Conservation (phyloP, 345 rosid species). For the Melastoma malabathricum region DNA sequence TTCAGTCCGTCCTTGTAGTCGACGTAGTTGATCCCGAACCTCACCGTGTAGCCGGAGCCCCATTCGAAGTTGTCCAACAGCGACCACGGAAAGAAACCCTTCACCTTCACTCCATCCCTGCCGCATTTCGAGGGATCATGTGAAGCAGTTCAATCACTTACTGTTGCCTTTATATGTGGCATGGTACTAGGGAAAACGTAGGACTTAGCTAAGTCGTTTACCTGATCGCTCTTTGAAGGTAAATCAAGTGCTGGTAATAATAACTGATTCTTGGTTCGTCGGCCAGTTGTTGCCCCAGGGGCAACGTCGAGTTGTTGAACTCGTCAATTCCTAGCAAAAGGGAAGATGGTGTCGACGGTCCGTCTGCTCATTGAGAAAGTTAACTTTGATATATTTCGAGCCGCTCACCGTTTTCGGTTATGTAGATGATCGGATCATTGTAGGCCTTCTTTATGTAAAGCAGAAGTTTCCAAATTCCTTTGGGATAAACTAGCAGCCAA, state of each 20-base stretch:
- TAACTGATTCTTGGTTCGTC: conserved; percentile 23
- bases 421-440: conserved; percentile 22
- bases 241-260: conserved; percentile 17
- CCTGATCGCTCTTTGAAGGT: conserved; percentile 19
- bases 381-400: neutral
- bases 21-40: conserved; percentile 30
- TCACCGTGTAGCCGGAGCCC: conserved; percentile 18
- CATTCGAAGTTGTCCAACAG: conserved; percentile 43
- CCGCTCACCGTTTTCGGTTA: conserved; percentile 29
- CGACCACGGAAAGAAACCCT: conserved; percentile 43
- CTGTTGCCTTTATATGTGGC: neutral
- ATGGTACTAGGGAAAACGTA: no score
- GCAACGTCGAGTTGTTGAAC: conserved; percentile 13
- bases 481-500: conserved; percentile 18
- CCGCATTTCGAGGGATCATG: no score
- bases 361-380: neutral
- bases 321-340: conserved; percentile 17
- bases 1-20: conserved; percentile 23
- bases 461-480: conserved; percentile 12
- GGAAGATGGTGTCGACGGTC: neutral
- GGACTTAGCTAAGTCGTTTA: conserved; percentile 3
- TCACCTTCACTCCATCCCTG: conserved; percentile 16
- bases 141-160: no score
- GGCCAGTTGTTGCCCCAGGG: conserved; percentile 17
- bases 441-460: conserved; percentile 18